Evolutionary conservation across 306 rosid species (phyloP), one percentile per base, ranked within the genome.

Genomic region (Vigna angularis): DNA sequence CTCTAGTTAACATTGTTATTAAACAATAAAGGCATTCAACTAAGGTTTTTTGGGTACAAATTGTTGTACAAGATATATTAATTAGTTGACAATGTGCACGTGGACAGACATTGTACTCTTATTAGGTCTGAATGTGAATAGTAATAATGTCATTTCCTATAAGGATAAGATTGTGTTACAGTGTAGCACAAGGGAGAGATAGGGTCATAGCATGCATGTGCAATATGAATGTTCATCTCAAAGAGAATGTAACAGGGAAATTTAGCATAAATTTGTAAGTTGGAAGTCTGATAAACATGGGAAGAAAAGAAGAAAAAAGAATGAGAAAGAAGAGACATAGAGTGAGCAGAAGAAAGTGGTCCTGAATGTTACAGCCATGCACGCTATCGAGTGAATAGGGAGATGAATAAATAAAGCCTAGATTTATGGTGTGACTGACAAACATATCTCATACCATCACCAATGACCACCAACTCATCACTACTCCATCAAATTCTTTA

Each of bases 341-440:
- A n/a, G 57, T 73, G 9, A 51, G 58, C 28, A 78, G 30, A 62
- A 53, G 32, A 56, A 64, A 65, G 78, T 59, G 75, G 72, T 66
- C 44, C 38, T 49, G 14, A 57, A 71, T 38, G 66, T 62, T 65
- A 57, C n/a, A 17, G 16, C 9, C 58, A 50, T 7, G 14, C 20
- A 50, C 15, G 18, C 18, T 10, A 52, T 12, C 34, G 18, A 17
- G 15, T 72, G 52, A 38, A 6, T 11, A 18, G 66, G 20, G 3
- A 53, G 66, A 77, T 50, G 28, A 38, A 49, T 42, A 42, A 56
- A 76, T 56, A 79, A 69, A 67, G 76, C 81, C 78, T 74, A 67
- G 56, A 74, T 52, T 79, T 64, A 61, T 73, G 83, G 81, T 40
- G 32, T 24, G 44, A 22, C 17, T 61, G 53, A 22, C 9, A 36